Evolutionary conservation across 257 asterid species (phyloP).

Genomic region (Apocynum venetum): DNA sequence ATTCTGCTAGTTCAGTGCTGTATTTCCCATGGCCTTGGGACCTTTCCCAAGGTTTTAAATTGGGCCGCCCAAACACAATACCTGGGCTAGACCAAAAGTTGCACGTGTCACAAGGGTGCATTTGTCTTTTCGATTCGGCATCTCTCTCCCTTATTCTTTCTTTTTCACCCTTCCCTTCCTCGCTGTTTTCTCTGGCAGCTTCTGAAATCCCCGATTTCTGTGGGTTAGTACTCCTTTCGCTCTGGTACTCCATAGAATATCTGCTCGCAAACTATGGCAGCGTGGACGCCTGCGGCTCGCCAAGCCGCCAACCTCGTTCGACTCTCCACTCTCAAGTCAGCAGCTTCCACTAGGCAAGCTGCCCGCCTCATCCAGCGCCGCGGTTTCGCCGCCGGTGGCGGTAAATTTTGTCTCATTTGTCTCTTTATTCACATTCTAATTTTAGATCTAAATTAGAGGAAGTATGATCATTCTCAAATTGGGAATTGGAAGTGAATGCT

Average conservation of each 20-base stretch:
- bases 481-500: neutral
- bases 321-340: conserved; percentile 31
- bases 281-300: conserved; percentile 47
- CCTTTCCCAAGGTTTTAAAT: neutral
- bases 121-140: neutral
- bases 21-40: neutral
- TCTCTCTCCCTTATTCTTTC: neutral
- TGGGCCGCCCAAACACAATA: neutral
- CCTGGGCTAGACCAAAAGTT: neutral
- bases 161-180: neutral
- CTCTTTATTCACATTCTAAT: neutral
- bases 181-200: neutral
- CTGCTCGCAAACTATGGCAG: conserved; percentile 15
- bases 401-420: conserved; percentile 20
- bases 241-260: neutral
- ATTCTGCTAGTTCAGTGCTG: no score
- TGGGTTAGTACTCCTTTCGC: neutral
- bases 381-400: conserved; percentile 56
- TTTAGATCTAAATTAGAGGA: conserved; percentile 3
- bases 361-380: conserved; percentile 49
- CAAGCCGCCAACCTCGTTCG: conserved; percentile 39
- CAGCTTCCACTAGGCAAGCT: conserved; percentile 26
- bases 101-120: neutral
- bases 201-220: neutral
- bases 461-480: neutral